Conservation (phyloP, 2,329 filamentous ascomycete genomes). For the Fusarium sulawesiense region DNA sequence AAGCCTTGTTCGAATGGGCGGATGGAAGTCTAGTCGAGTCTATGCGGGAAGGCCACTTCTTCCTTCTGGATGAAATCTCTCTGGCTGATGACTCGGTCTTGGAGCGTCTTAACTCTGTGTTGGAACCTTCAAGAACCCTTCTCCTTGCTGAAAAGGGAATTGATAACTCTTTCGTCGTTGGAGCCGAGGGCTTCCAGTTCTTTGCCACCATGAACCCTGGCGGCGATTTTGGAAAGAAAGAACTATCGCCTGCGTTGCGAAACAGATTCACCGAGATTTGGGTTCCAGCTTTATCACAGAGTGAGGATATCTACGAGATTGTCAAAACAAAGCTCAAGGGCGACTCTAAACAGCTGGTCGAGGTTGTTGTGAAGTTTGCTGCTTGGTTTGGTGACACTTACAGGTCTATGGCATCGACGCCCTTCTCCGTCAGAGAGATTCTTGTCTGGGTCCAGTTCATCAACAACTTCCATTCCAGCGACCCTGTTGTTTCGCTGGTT, state of each 20-base stretch:
- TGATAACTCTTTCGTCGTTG: slow-evolving; percentile 82
- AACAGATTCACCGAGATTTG: slow-evolving; percentile 99
- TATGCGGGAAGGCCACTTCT: slow-evolving; percentile 90
- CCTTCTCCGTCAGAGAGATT: slow-evolving; percentile 91
- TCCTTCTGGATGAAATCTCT: slow-evolving; percentile 97
- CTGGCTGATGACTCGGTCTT: slow-evolving; percentile 97
- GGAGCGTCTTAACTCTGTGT: slow-evolving; percentile 94
- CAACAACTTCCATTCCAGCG: slow-evolving; percentile 69
- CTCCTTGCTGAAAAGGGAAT: slow-evolving; percentile 94
- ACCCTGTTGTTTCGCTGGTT: slow-evolving; percentile 64
- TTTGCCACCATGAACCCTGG: slow-evolving; percentile 99
- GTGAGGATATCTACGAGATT: slow-evolving; percentile 89
- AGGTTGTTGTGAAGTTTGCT: slow-evolving; percentile 84
- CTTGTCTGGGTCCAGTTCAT: slow-evolving; percentile 94
- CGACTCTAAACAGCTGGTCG: slow-evolving; percentile 67
- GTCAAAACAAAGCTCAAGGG: slow-evolving; percentile 77
- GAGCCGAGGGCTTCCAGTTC: slow-evolving; percentile 87
- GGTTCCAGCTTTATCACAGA: slow-evolving; percentile 89
- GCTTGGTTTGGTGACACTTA: slow-evolving; percentile 92
- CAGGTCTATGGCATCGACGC: slow-evolving; percentile 77
- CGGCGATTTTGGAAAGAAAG: slow-evolving; percentile 97
- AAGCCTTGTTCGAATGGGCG: slow-evolving; percentile 94
- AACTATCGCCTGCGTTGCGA: slow-evolving; percentile 91
- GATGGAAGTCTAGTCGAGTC: slow-evolving; percentile 94
- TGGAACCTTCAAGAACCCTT: slow-evolving; percentile 87